Evolutionary conservation across 768 basidiomycete species (phyloP).

Genomic region (Roridomyces roridus): DNA sequence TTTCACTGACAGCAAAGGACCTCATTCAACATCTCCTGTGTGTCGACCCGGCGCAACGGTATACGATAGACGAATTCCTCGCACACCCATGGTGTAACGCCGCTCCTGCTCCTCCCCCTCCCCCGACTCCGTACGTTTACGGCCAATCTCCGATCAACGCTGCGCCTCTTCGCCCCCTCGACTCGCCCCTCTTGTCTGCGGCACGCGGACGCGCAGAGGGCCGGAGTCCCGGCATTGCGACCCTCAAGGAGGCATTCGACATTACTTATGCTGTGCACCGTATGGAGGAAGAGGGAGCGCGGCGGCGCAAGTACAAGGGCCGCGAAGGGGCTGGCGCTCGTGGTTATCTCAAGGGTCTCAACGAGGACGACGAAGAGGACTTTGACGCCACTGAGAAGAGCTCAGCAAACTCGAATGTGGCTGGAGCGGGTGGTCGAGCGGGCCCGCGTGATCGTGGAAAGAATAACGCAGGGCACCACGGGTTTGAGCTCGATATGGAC

Average conservation of each 20-base stretch:
- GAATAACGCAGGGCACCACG: slow-evolving; percentile 24
- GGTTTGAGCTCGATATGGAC: slow-evolving; percentile 88
- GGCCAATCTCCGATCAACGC: slow-evolving; percentile 41
- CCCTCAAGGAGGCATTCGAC: slow-evolving; percentile 98
- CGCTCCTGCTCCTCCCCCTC: slow-evolving; percentile 63
- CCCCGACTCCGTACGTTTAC: slow-evolving; percentile 66
- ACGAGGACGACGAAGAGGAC: slow-evolving; percentile 90
- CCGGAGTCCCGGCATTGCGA: slow-evolving; percentile 90
- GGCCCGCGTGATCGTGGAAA: slow-evolving; percentile 30
- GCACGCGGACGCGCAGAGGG: slow-evolving; percentile 77
- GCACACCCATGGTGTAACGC: slow-evolving; percentile 95
- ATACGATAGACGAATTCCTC: slow-evolving; percentile 98
- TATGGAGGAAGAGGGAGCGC: slow-evolving; percentile 98
- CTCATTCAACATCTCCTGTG: slow-evolving; percentile 94
- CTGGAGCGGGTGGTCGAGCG: slow-evolving; percentile 39
- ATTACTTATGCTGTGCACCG: slow-evolving; percentile 98
- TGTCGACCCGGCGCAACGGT: slow-evolving; percentile 93
- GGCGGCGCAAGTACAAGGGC: slow-evolving; percentile 81
- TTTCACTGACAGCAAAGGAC: slow-evolving; percentile 75
- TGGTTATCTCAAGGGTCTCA: slow-evolving; percentile 84
- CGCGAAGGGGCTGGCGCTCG: slow-evolving; percentile 77
- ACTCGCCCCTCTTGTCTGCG: slow-evolving; percentile 89
- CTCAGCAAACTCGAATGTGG: slow-evolving; percentile 30
- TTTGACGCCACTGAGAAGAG: slow-evolving; percentile 54
- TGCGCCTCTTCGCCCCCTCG: slow-evolving; percentile 56